Conservation (phyloP, 2,329 filamentous ascomycete species). For the Talaromyces funiculosus region DNA sequence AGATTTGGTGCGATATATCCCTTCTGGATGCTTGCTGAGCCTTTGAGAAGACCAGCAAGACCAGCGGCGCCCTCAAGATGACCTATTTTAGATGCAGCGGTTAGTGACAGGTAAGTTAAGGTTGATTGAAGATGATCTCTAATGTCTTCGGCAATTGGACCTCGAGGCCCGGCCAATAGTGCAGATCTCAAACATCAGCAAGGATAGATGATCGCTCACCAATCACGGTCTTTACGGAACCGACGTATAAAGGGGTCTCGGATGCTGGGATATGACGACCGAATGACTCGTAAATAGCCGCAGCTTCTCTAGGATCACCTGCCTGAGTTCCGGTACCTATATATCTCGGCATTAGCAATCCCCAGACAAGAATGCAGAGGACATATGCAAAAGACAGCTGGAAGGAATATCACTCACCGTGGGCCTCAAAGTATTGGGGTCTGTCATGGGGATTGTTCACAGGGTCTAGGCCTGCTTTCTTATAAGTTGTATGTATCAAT, state of each 20-base stretch:
- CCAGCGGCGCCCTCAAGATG: constrained; percentile 29
- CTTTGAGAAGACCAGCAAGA: constrained; percentile 22
- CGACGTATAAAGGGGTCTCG: constrained; percentile 18
- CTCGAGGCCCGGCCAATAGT: too few relatives aligned
- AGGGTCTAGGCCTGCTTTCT: constrained; percentile 29
- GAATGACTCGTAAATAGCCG: constrained; percentile 11
- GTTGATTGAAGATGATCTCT: too few relatives aligned
- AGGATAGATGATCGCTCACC: constrained; percentile 17
- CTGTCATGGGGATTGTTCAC: constrained; percentile 10
- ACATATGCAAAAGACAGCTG: too few relatives aligned
- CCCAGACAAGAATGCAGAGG: too few relatives aligned
- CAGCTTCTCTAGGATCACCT: constrained; percentile 21
- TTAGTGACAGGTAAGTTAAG: too few relatives aligned
- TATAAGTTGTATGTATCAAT: constrained; percentile 34
- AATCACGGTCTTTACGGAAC: constrained; percentile 28
- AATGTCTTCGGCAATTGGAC: too few relatives aligned
- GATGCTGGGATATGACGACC: neutral
- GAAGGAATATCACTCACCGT: constrained; percentile 21
- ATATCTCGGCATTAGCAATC: neutral
- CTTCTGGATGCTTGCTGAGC: constrained; percentile 33
- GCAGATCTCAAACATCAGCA: too few relatives aligned
- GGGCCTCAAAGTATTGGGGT: constrained; percentile 33
- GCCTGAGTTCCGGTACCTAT: constrained; percentile 26
- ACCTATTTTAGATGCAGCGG: too few relatives aligned
- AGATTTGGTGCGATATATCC: constrained; percentile 23